Evolutionary conservation across 2,329 filamentous ascomycete species (phyloP).

Genomic region (Colletotrichum caudatum): DNA sequence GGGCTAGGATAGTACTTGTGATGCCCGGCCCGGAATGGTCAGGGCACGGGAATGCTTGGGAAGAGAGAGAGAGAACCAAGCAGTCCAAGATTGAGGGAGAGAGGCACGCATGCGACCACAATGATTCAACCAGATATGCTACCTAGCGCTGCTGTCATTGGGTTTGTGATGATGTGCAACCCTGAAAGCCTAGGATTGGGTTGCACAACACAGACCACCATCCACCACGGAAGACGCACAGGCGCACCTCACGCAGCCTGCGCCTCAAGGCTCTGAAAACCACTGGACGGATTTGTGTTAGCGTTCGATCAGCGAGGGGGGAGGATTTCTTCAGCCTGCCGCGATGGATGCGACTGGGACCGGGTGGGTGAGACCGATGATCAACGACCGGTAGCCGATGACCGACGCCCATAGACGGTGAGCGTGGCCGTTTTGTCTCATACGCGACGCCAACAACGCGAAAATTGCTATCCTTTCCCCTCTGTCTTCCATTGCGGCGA

Average conservation of each 20-base stretch:
- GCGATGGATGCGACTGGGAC: too few species aligned
- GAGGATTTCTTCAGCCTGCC: neutral
- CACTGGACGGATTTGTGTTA: neutral
- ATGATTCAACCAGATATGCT: neutral
- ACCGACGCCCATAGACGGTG: neutral
- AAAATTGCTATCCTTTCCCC: neutral
- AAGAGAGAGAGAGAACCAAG: neutral
- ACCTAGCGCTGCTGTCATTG: neutral
- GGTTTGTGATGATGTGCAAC: neutral
- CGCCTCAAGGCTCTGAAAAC: neutral
- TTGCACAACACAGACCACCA: slow-evolving; percentile 29
- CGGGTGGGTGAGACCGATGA: too few species aligned
- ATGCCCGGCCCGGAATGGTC: neutral
- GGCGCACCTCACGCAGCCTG: neutral
- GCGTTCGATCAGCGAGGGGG: neutral
- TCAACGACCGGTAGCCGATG: too few species aligned
- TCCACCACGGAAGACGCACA: slow-evolving; percentile 6
- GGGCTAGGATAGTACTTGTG: slow-evolving; percentile 1
- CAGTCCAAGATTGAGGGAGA: neutral
- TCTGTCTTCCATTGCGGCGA: neutral
- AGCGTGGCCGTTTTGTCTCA: neutral
- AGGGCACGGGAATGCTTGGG: neutral
- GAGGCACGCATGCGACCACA: neutral
- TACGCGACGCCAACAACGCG: neutral
- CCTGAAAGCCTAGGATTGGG: neutral